Percentiles rank a stretch among this genome's conserved stretches.
Conservation (phyloP, 164 flowering plant genomes). For the Sedum album region DNA sequence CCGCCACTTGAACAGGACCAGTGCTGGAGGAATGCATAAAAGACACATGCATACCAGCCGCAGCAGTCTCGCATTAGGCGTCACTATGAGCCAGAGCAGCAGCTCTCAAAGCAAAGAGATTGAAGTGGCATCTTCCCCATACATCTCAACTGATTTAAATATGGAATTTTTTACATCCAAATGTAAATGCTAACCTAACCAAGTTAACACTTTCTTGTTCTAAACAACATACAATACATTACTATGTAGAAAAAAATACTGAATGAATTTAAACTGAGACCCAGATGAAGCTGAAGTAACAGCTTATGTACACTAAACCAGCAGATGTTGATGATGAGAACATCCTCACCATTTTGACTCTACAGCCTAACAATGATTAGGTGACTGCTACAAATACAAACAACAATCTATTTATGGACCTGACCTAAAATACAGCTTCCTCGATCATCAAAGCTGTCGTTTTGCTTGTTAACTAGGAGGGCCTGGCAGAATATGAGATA, state of each 20-base stretch:
- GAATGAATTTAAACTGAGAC: background rate
- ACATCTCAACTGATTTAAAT: slow-evolving; percentile 14
- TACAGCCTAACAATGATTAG: background rate
- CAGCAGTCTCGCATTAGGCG: slow-evolving; percentile 54
- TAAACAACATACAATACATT: background rate
- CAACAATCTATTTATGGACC: background rate
- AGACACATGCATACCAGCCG: slow-evolving; percentile 37
- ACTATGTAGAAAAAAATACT: too few relatives aligned
- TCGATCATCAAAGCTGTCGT: background rate
- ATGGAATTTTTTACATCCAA: background rate
- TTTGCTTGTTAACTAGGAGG: too few relatives aligned
- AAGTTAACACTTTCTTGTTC: slow-evolving; percentile 14
- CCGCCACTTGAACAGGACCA: slow-evolving; percentile 21
- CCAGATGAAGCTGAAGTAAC: background rate
- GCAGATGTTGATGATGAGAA: background rate
- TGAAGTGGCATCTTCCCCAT: slow-evolving; percentile 36
- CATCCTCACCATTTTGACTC: background rate
- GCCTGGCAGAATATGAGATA: background rate
- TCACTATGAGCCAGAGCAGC: slow-evolving; percentile 41
- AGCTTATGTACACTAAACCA: slow-evolving; percentile 8
- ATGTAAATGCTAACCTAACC: too few relatives aligned
- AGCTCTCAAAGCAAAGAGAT: slow-evolving; percentile 27
- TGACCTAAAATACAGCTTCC: background rate
- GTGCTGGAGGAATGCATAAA: slow-evolving; percentile 58
- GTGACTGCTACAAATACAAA: background rate